These are phyloP conservation scores for Castanea crenata DNA, from an alignment of 306 rosid genomes.

Conservation along the genomic window DNA sequence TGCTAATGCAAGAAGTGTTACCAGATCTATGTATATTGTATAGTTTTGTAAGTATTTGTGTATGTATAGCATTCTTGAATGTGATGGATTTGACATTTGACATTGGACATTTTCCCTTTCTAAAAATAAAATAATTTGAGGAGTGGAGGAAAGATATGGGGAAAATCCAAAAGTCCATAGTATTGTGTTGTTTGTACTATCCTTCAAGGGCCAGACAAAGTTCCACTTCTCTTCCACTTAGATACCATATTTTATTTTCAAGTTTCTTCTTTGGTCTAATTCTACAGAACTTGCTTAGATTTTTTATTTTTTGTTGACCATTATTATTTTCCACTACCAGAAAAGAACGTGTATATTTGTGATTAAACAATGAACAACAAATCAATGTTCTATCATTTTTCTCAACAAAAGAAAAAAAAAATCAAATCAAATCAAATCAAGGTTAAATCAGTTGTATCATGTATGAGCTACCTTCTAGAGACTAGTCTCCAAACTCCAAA, in stretches of 20 bases:
- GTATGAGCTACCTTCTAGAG: neutral
- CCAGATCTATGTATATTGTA: neutral
- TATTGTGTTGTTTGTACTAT: slow-evolving; percentile 4
- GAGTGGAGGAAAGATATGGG: slow-evolving; percentile 23
- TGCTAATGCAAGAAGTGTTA: neutral
- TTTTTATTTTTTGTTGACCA: neutral
- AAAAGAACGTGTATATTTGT: neutral
- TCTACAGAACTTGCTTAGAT: slow-evolving; percentile 16
- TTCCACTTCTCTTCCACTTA: slow-evolving; percentile 5
- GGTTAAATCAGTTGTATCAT: neutral
- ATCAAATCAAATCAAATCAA: neutral
- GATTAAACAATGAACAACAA: neutral
- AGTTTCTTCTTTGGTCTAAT: neutral
- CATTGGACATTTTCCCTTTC: slow-evolving; percentile 25
- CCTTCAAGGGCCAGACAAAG: slow-evolving; percentile 26
- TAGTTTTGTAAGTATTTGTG: slow-evolving; percentile 5
- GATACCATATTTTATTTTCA: slow-evolving; percentile 24
- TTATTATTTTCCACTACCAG: neutral
- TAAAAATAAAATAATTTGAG: slow-evolving; percentile 10
- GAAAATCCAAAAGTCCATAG: neutral
- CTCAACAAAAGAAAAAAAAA: no score
- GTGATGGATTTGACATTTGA: slow-evolving; percentile 21
- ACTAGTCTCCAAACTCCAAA: neutral
- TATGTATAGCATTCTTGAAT: slow-evolving; percentile 7
- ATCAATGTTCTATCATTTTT: no score